phyloP scores from a whole-genome alignment of 2,329 filamentous ascomycete species.

The Pseudopithomyces chartarum region DNA sequence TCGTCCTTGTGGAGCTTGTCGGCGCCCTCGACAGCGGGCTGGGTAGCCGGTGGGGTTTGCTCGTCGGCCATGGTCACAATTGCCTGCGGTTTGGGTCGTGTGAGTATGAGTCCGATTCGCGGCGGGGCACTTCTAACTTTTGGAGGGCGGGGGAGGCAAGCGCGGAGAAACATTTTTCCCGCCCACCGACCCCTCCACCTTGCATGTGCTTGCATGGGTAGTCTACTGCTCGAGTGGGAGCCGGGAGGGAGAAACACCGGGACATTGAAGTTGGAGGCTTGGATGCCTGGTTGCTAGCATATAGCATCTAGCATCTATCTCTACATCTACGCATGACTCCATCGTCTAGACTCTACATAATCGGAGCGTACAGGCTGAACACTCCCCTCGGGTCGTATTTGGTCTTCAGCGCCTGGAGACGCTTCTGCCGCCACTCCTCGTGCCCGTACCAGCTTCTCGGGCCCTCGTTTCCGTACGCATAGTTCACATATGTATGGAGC shows the following conservation, averaged over 20 bases:
- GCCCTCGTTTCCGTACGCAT: slow-evolving; percentile 29
- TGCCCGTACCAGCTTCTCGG: slow-evolving; percentile 38
- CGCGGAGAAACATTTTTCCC: too few relatives aligned
- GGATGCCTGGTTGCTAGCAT: too few relatives aligned
- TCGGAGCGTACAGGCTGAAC: slow-evolving; percentile 38
- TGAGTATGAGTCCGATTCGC: slow-evolving; percentile 1
- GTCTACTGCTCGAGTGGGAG: too few relatives aligned
- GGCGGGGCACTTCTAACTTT: too few relatives aligned
- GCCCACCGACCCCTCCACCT: too few relatives aligned
- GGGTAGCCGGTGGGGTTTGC: slow-evolving; percentile 31
- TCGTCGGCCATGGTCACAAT: slow-evolving; percentile 35
- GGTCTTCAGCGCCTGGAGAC: slow-evolving; percentile 36
- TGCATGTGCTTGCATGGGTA: too few relatives aligned
- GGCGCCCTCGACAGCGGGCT: slow-evolving; percentile 35
- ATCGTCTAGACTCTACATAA: slow-evolving; percentile 2
- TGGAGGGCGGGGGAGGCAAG: too few relatives aligned
- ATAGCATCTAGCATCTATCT: too few relatives aligned
- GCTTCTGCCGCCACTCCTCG: slow-evolving; percentile 37
- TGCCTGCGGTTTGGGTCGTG: slow-evolving; percentile 16
- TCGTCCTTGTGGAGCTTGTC: slow-evolving; percentile 83
- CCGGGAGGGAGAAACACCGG: too few relatives aligned
- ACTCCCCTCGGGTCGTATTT: slow-evolving; percentile 39
- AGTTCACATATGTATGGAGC: background rate
- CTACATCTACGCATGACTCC: too few relatives aligned
- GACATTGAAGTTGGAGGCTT: too few relatives aligned